Conservation (phyloP, 73 alveolate species). For the Durusdinium trenchii region DNA sequence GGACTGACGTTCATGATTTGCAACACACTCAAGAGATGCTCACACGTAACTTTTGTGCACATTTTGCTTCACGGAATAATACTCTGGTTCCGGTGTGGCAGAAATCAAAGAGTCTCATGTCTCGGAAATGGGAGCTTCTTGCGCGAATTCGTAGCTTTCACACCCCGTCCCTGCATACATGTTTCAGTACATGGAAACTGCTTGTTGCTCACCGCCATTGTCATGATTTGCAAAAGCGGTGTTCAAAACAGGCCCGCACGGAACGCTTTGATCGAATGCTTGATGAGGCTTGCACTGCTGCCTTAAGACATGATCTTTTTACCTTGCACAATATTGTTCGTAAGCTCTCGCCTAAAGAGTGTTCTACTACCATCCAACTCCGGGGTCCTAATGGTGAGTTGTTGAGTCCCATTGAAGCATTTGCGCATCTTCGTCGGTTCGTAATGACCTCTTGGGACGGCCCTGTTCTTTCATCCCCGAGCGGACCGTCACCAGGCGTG, state of each 20-base stretch:
- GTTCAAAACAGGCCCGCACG: neutral
- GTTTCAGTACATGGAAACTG: neutral
- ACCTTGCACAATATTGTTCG: neutral
- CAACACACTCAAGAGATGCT: too few relatives aligned
- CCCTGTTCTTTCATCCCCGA: neutral
- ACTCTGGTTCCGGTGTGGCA: neutral
- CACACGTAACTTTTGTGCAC: too few relatives aligned
- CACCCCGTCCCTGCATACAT: neutral
- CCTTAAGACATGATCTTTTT: neutral
- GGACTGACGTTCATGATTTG: too few relatives aligned
- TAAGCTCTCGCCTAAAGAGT: neutral
- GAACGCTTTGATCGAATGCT: neutral
- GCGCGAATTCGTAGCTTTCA: neutral
- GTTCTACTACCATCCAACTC: neutral
- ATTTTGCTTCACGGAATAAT: neutral
- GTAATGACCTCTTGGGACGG: neutral
- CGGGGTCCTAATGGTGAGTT: neutral
- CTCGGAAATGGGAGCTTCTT: neutral
- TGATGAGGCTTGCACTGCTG: neutral
- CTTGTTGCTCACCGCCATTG: too few relatives aligned
- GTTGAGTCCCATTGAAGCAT: neutral
- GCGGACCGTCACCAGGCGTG: neutral
- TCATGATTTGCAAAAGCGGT: too few relatives aligned
- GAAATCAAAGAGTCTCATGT: neutral
- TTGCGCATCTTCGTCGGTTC: neutral